Base-by-base conservation (phyloP, 2,329 filamentous ascomycete species). In the Aquanectria penicillioides region DNA sequence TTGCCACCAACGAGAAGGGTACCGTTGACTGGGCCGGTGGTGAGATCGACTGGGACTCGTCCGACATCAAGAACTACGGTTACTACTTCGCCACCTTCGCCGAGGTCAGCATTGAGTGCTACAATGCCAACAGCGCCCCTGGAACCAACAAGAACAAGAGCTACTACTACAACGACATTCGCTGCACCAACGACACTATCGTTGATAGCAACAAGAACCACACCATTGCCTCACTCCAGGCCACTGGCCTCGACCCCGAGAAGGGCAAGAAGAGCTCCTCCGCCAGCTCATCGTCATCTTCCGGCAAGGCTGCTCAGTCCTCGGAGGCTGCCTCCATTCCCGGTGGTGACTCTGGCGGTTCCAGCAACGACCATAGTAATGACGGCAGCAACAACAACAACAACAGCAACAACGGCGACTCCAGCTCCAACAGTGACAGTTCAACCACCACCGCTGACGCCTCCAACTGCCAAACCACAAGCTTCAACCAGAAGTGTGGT, bases 21-120 rank as follows among this genome's bases (percentile, higher is more conserved):
- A 98, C 95, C 28, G 86, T 97, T 65, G 83, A 89, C 51, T 99
- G 95, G 95, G 92, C 94, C 15, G 95, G 95, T 72, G 95, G 95
- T 69, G 79, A 85, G 49, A 94, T 99, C 64, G 85, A 97, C 81
- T 99, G 95, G 94, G 61, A 76, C 40, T 81, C 91, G 73, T 87
- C 86, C 64, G 80, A 96, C 76, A 94, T 98, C 82, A 81, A 92
- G 78, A 84, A 85, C 49, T 83, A 92, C 71, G 92, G 92, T 26
- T 98, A 97, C 83, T 97, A 95, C 82, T 97, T 90, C 74, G 91
- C 93, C 51, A 86, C 86, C 37, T 86, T 97, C 69, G 83, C 87
- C 52, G 87, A 93, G 52, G 86, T 99, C 59, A 84, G 81, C n/a
- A 88, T 98, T 29, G 80, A 93, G 66, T 99, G 95, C 88, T 98